Conservation (phyloP, 352 stramenopile genomes). For the Phytophthora sojae region DNA sequence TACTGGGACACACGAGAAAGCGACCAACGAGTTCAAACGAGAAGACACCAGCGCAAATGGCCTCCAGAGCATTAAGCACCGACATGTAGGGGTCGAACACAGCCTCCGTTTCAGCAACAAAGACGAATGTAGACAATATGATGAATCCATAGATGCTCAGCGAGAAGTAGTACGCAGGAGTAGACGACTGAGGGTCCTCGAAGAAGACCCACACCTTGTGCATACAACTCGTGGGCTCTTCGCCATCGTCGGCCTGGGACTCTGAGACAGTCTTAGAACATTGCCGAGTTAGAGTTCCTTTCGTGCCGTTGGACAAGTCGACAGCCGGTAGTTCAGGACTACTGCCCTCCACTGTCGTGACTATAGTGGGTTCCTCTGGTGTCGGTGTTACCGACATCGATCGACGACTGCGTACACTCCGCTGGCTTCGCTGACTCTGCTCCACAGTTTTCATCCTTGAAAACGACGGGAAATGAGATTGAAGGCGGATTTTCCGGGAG, state of each 20-base stretch:
- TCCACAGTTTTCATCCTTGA: conserved; percentile 23
- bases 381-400: conserved; percentile 36
- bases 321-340: not conserved
- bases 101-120: conserved; percentile 73
- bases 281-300: conserved; percentile 18
- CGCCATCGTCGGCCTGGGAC: conserved; percentile 9
- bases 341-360: not conserved
- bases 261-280: conserved; percentile 12
- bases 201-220: conserved; percentile 60
- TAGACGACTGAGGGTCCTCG: conserved; percentile 77
- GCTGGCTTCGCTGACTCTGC: conserved; percentile 1
- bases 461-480: conserved; percentile 43
- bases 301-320: not conserved
- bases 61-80: conserved; percentile 52
- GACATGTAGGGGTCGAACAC: conserved; percentile 43
- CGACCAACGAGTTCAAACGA: conserved; percentile 70
- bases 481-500: conserved; percentile 43
- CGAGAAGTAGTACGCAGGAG: conserved; percentile 66
- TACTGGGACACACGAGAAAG: conserved; percentile 56
- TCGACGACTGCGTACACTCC: conserved; percentile 26
- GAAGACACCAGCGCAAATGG: conserved; percentile 62
- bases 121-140: conserved; percentile 67
- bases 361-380: conserved; percentile 27
- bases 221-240: conserved; percentile 19
- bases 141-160: conserved; percentile 73